These are phyloP conservation scores for Penstemon davidsonii DNA, from an alignment of 257 asterid genomes.

Conservation along the genomic window DNA sequence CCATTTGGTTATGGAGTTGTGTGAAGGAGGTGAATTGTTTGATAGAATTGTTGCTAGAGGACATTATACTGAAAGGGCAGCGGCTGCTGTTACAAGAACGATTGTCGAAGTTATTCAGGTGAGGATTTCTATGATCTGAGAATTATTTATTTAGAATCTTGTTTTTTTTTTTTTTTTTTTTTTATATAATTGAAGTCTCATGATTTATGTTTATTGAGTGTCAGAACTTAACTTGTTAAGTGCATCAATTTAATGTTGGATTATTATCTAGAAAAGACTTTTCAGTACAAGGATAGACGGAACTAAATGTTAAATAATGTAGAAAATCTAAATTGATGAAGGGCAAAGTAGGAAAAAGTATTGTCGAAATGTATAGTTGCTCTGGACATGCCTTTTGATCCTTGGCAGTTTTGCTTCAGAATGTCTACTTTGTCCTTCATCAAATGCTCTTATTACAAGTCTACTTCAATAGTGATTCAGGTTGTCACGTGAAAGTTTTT, in stretches of 20 bases:
- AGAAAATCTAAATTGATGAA: background rate
- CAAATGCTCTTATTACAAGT: background rate
- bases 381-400: no score
- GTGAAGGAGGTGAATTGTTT: slow-evolving; percentile 68
- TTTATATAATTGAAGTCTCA: slow-evolving; percentile 11
- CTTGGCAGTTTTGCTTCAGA: no score
- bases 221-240: slow-evolving; percentile 1
- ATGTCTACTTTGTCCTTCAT: background rate
- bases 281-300: slow-evolving; percentile 6
- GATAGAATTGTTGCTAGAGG: slow-evolving; percentile 63
- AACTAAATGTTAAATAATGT: background rate
- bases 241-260: background rate
- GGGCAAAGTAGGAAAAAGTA: no score
- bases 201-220: slow-evolving; percentile 1
- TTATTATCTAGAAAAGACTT: background rate
- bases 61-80: slow-evolving; percentile 64
- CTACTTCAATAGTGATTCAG: background rate
- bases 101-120: slow-evolving; percentile 71
- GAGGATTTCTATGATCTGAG: slow-evolving; percentile 13
- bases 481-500: background rate
- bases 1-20: slow-evolving; percentile 65
- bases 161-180: background rate
- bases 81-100: slow-evolving; percentile 52
- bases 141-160: no score
- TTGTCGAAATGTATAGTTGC: no score